Base-by-base conservation (phyloP, 1,139 yeast genomes). In the Yamadazyma aaseri region DNA sequence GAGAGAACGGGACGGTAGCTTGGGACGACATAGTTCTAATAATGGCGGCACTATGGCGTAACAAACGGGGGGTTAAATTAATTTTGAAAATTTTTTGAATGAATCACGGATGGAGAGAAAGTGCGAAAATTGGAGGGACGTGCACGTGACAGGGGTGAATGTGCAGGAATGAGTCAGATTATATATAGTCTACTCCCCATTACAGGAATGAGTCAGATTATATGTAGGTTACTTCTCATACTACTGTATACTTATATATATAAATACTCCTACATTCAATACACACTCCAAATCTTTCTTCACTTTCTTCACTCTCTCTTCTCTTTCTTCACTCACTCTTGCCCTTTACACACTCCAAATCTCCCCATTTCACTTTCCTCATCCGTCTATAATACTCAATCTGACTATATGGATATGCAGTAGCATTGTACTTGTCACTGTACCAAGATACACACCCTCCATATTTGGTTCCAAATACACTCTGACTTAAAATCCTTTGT, bases 1-100 rank as follows among this genome's bases (percentile, higher is more conserved):
- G 83, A 50, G 77, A 77, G 59, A 90, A 86, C 33, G 76, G 71
- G 34, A 58, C 56, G 28, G 63, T 48, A 22, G 59, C 44, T 25
- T 50, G 44, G 34, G 63, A 55, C 29, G 69, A 53, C 70, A 65
- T 63, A n/a, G 25, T 22, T 22, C 25, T 22, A 22, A 22, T 7
- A n/a, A 22, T 8, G n/a, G n/a, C n/a, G n/a, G n/a, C n/a, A 22
- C 13, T 8, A 22, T 12, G 25, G n/a, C 25, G 25, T 22, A 22
- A n/a, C n/a, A 11, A 11, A 12, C n/a, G n/a, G n/a, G n/a, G n/a
- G n/a, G n/a, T n/a, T n/a, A 11, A 22, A 22, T 6, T 9, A 22
- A 22, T 22, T 9, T 9, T 22, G 25, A 22, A 22, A 22, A 22
- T 8, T 22, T 22, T 22, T n/a, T n/a, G n/a, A n/a, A n/a, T n/a